Conservation (phyloP, 371 early-diverging fungal species). For the Synchytrium microbalum region DNA sequence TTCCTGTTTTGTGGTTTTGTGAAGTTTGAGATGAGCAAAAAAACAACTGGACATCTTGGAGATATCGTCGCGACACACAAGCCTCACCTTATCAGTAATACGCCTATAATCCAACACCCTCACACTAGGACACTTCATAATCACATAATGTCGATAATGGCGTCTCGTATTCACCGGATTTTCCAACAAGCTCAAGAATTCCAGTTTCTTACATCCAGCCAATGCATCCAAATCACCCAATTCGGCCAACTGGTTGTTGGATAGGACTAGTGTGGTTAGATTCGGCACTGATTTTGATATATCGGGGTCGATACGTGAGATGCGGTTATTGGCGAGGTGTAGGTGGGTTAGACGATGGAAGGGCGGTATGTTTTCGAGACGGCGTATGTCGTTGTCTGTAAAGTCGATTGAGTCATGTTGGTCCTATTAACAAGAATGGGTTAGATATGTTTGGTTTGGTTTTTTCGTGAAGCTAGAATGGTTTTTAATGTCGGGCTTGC, state of each 20-base stretch:
- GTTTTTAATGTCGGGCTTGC: not conserved
- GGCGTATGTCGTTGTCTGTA: slow-evolving; percentile 81
- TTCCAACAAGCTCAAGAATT: slow-evolving; percentile 63
- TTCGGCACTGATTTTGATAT: slow-evolving; percentile 62
- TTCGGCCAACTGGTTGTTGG: slow-evolving; percentile 74
- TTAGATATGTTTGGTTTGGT: not conserved
- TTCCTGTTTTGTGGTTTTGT: slow-evolving; percentile 54
- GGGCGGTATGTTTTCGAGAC: slow-evolving; percentile 81
- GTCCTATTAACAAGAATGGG: slow-evolving; percentile 46
- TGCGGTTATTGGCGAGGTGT: slow-evolving; percentile 77
- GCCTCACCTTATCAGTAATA: slow-evolving; percentile 54
- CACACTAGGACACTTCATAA: slow-evolving; percentile 68
- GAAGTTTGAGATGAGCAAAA: no score
- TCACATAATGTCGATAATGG: slow-evolving; percentile 74
- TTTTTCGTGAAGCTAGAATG: no score
- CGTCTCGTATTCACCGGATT: slow-evolving; percentile 78
- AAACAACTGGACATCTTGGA: slow-evolving; percentile 1
- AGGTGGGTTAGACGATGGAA: slow-evolving; percentile 71
- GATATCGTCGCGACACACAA: slow-evolving; percentile 1
- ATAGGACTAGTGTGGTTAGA: slow-evolving; percentile 68
- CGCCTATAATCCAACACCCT: slow-evolving; percentile 77
- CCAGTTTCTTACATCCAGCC: slow-evolving; percentile 42
- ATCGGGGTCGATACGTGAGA: slow-evolving; percentile 61
- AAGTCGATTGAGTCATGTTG: slow-evolving; percentile 87
- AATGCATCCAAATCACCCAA: slow-evolving; percentile 79